Conservation (phyloP, 495 filamentous ascomycete genomes). For the Tuber borchii region DNA sequence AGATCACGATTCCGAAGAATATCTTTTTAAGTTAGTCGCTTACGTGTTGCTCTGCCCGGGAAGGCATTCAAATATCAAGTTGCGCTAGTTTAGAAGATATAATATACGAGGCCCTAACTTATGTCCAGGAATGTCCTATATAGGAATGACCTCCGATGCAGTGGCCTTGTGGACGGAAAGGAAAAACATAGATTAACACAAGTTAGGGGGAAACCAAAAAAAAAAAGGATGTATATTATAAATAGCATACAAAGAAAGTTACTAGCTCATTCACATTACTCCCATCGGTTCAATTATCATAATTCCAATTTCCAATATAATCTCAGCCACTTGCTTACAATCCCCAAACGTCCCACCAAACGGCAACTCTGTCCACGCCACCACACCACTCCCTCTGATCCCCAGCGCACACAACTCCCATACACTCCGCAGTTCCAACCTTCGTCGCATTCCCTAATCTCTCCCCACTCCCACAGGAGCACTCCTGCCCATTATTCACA, state of each 20-base stretch:
- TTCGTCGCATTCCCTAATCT: conserved; percentile 16
- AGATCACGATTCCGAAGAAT: too few species aligned
- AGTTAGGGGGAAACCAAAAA: neutral
- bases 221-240: neutral
- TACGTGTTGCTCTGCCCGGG: too few species aligned
- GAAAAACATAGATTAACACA: neutral
- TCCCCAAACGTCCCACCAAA: conserved; percentile 1
- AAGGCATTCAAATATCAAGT: too few species aligned
- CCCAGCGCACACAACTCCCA: conserved; percentile 21
- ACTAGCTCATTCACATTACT: neutral
- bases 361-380: neutral
- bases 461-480: conserved; percentile 42
- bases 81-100: too few species aligned
- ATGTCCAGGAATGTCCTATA: too few species aligned
- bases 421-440: conserved; percentile 18
- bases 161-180: too few species aligned
- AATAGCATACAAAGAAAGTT: neutral
- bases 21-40: too few species aligned
- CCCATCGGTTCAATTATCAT: neutral
- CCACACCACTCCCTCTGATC: conserved; percentile 27
- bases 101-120: too few species aligned
- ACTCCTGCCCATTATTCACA: conserved; percentile 37
- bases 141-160: neutral
- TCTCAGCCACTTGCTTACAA: neutral
- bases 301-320: neutral